Evolutionary conservation across 1,139 yeast species (phyloP), one percentile per base, ranked within the genome.

Genomic region (Saccharomyces hybrid): DNA sequence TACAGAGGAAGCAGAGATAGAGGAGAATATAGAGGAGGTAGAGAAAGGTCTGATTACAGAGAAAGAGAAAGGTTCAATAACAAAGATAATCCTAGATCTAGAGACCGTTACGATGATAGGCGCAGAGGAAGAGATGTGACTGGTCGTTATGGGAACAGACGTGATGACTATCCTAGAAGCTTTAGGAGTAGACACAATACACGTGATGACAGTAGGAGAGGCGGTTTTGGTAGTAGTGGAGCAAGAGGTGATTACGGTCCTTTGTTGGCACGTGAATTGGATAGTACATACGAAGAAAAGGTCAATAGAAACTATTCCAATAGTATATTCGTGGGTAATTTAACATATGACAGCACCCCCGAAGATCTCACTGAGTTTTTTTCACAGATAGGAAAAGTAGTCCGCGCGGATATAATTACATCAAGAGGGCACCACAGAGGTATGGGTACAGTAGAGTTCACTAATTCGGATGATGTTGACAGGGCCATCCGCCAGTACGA

Each of bases 371-470:
- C 81, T 63, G 82, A 77, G 25, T 77, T 80, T 61, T 86, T 86
- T 67, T 73, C 75, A 16, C 73, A 71, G 47, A 84, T 84, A 47
- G 96, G 95, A 59, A 80, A 78, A 41, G 88, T 93, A 51, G 79
- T 86, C 20, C 81, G 89, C 61, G 96, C 97, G 2, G 97, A 91
- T 69, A 86, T 93, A 54, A 86, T 91, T 55, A 84, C 86, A n/a
- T 78, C 81, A 55, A 80, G 86, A 62, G 95, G 96, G 54, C 88
- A 88, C 65, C 86, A 91, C 70, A 77, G 95, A 74, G 91, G 99
- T 60, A 86, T 85, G 93, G 95, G 91, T 52, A 88, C 97, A 20
- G 97, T 93, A 46, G 98, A 93, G 70, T 93, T 86, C 66, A 76
- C 83, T 13, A 76, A 77, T 52, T 76, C 78, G 55, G 84, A 80